phyloP scores from a whole-genome alignment of 2,329 filamentous ascomycete genomes.

The Talaromyces sp. region DNA sequence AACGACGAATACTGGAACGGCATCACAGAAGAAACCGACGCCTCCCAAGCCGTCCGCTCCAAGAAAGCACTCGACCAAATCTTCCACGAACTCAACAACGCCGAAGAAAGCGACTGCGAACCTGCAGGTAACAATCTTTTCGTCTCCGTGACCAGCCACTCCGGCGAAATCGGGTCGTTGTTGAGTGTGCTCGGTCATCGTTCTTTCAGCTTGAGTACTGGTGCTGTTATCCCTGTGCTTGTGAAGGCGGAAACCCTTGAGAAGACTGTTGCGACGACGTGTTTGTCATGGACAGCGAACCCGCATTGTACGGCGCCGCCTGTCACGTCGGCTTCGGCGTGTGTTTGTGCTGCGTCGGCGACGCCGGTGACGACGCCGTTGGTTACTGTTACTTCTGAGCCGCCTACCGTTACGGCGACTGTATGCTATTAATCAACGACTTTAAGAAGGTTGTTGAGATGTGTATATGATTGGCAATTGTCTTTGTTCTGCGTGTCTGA shows the following conservation, averaged over 20 bases:
- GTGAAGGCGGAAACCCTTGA: slow-evolving; percentile 42
- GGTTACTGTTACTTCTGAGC: slow-evolving; percentile 20
- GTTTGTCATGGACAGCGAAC: slow-evolving; percentile 30
- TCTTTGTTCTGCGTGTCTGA: neutral
- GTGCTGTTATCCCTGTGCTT: slow-evolving; percentile 52
- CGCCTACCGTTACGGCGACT: slow-evolving; percentile 7
- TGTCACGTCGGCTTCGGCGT: slow-evolving; percentile 30
- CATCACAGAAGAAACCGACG: slow-evolving; percentile 49
- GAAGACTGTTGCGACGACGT: slow-evolving; percentile 21
- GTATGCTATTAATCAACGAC: slow-evolving; percentile 1
- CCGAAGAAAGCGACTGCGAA: slow-evolving; percentile 1
- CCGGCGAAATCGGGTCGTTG: slow-evolving; percentile 56
- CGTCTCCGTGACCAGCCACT: slow-evolving; percentile 58
- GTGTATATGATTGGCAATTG: neutral
- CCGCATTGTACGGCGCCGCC: slow-evolving; percentile 37
- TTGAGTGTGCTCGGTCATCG: slow-evolving; percentile 48
- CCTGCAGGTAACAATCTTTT: slow-evolving; percentile 33
- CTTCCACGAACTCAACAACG: slow-evolving; percentile 34
- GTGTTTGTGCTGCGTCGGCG: slow-evolving; percentile 34
- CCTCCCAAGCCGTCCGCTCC: slow-evolving; percentile 49
- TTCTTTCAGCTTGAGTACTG: slow-evolving; percentile 48
- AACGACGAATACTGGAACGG: slow-evolving; percentile 55
- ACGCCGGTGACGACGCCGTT: slow-evolving; percentile 32
- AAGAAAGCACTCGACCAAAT: slow-evolving; percentile 52
- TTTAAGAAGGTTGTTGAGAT: neutral